Evolutionary conservation across 306 rosid species (phyloP).

Genomic region (Casuarina glauca): DNA sequence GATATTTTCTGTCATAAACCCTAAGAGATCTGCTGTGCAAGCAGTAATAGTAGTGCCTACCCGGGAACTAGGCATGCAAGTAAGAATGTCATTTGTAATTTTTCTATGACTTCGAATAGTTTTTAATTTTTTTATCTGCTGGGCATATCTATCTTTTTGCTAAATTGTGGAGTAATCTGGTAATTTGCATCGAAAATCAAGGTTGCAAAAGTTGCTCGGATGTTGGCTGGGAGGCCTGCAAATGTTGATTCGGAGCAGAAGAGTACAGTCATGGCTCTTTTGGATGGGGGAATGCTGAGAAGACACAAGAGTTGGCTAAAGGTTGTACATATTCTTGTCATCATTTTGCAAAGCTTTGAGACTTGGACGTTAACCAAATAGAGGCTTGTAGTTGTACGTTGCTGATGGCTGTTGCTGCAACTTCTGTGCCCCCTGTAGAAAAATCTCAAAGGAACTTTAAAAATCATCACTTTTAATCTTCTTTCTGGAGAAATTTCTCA

Average conservation of each 20-base stretch:
- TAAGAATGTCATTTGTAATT: constrained; percentile 39
- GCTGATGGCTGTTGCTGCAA: constrained; percentile 13
- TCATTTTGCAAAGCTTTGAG: constrained; percentile 15
- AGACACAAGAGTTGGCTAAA: constrained; percentile 93
- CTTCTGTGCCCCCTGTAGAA: constrained; percentile 4
- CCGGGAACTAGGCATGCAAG: constrained; percentile 96
- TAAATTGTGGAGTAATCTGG: neutral
- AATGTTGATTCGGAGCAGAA: constrained; percentile 58
- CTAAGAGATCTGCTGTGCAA: constrained; percentile 65
- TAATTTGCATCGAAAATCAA: constrained; percentile 17
- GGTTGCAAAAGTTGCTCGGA: constrained; percentile 91
- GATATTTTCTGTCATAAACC: constrained; percentile 57
- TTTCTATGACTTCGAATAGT: neutral
- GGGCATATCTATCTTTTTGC: too few species aligned
- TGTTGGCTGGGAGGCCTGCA: constrained; percentile 62
- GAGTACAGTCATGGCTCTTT: constrained; percentile 81
- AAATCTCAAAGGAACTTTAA: neutral
- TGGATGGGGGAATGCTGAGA: constrained; percentile 90
- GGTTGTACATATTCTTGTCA: constrained; percentile 39
- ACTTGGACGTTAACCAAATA: constrained; percentile 14
- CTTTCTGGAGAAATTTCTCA: neutral
- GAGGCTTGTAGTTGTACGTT: neutral
- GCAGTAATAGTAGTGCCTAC: constrained; percentile 90
- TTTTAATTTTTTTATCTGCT: neutral
- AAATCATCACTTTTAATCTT: neutral